Conservation (phyloP, 345 rosid species). For the Raphanus sativus region DNA sequence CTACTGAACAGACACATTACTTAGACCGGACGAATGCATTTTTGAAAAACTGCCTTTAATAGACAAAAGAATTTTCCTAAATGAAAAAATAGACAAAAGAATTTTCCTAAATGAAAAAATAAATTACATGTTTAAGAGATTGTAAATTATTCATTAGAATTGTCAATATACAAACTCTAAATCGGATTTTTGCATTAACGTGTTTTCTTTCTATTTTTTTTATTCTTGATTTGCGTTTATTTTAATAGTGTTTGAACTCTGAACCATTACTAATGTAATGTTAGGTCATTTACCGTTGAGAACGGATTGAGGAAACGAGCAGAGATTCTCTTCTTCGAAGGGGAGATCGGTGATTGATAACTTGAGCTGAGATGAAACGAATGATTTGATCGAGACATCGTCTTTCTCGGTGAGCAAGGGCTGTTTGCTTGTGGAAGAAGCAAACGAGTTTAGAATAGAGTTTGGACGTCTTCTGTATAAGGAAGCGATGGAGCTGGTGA, state of each 20-base stretch:
- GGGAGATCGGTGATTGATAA: conserved; percentile 41
- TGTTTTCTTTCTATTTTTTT: not conserved
- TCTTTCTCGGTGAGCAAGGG: conserved; percentile 43
- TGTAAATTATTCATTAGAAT: not conserved
- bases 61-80: too few species aligned
- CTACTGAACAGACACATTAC: not conserved
- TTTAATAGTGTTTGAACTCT: not conserved
- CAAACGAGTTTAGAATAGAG: conserved; percentile 33
- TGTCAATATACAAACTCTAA: not conserved
- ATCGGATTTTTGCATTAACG: not conserved
- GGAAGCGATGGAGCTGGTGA: conserved; percentile 42
- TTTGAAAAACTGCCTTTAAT: not conserved
- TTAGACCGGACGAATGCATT: not conserved
- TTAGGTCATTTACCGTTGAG: conserved; percentile 51
- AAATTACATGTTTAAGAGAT: not conserved
- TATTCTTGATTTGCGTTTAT: not conserved
- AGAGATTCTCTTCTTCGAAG: conserved; percentile 1
- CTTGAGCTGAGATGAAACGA: conserved; percentile 21
- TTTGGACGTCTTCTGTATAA: conserved; percentile 38
- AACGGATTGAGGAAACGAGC: conserved; percentile 60
- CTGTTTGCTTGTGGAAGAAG: conserved; percentile 39
- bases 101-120: too few species aligned
- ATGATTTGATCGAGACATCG: conserved; percentile 23
- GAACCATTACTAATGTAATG: not conserved
- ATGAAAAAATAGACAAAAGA: too few species aligned